A percentile compares a stretch with the other conserved stretches of the same genome.
Evolutionary conservation across 2,329 filamentous ascomycete genomes (phyloP).

Genomic region (Aspergillus terreus): DNA sequence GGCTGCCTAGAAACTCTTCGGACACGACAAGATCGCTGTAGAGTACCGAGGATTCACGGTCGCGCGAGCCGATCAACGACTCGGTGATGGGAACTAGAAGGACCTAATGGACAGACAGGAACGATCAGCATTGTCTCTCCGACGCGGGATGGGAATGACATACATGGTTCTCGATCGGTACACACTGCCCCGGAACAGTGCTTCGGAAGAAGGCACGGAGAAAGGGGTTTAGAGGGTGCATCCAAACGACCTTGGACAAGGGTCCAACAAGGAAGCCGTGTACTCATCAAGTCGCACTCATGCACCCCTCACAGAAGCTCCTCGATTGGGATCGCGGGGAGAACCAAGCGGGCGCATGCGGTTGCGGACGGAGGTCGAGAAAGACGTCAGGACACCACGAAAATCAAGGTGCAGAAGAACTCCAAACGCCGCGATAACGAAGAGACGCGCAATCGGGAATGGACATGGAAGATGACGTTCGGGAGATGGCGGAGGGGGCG

Average conservation of each 20-base stretch:
- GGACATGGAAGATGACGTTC: not conserved
- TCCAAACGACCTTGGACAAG: slow-evolving; percentile 57
- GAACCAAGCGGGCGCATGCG: slow-evolving; percentile 30
- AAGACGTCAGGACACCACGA: not conserved
- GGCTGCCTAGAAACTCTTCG: slow-evolving; percentile 94
- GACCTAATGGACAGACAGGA: slow-evolving; percentile 49
- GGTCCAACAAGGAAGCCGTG: slow-evolving; percentile 29
- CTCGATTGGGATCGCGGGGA: slow-evolving; percentile 10
- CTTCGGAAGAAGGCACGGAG: slow-evolving; percentile 98
- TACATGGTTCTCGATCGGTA: slow-evolving; percentile 82
- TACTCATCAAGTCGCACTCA: slow-evolving; percentile 37
- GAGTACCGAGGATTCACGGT: slow-evolving; percentile 74
- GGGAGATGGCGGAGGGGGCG: not conserved
- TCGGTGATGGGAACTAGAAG: slow-evolving; percentile 92
- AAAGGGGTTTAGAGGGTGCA: slow-evolving; percentile 99
- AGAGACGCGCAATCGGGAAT: not conserved
- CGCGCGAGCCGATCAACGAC: slow-evolving; percentile 80
- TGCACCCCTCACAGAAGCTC: slow-evolving; percentile 21
- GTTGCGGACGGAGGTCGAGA: slow-evolving; percentile 8
- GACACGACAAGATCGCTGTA: slow-evolving; percentile 79
- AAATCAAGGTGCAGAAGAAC: not conserved
- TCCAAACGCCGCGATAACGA: not conserved
- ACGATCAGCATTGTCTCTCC: slow-evolving; percentile 1
- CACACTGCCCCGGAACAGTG: slow-evolving; percentile 85
- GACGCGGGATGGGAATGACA: slow-evolving; percentile 11